Evolutionary conservation across 169 alveolate genomes (phyloP).

Genomic region (Plasmodium vivax): DNA sequence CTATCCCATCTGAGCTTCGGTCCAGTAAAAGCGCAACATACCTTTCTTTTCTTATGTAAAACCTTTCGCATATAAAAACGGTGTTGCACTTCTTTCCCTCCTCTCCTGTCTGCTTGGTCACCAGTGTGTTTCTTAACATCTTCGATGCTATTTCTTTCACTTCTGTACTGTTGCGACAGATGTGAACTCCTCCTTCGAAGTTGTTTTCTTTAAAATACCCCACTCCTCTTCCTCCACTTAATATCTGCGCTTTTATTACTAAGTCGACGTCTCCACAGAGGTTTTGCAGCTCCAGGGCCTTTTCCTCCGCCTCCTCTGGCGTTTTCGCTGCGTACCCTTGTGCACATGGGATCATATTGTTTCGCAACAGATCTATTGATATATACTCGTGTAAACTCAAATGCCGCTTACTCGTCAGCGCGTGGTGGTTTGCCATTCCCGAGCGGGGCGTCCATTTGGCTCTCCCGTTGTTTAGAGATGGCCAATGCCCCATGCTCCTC

Average conservation of each 20-base stretch:
- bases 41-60: slow-evolving; percentile 88
- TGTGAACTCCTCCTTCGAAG: slow-evolving; percentile 90
- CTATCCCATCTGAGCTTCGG: slow-evolving; percentile 91
- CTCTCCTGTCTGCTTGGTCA: slow-evolving; percentile 91
- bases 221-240: slow-evolving; percentile 94
- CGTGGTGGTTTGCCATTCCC: not conserved
- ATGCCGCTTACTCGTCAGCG: slow-evolving; percentile 47
- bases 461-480: not conserved
- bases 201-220: slow-evolving; percentile 90
- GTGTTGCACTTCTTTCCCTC: slow-evolving; percentile 88
- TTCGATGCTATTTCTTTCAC: slow-evolving; percentile 86
- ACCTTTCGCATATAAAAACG: slow-evolving; percentile 89
- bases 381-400: slow-evolving; percentile 84
- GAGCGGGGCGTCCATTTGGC: not conserved
- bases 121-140: slow-evolving; percentile 90
- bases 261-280: slow-evolving; percentile 67
- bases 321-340: slow-evolving; percentile 80
- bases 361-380: slow-evolving; percentile 80
- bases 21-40: slow-evolving; percentile 95
- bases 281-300: slow-evolving; percentile 78
- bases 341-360: slow-evolving; percentile 83
- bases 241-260: slow-evolving; percentile 90
- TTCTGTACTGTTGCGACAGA: slow-evolving; percentile 84
- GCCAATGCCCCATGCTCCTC: not conserved
- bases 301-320: slow-evolving; percentile 85